Percentiles rank a stretch among this genome's conserved stretches.
phyloP scores from a whole-genome alignment of 345 rosid species.

The Populus deltoides region DNA sequence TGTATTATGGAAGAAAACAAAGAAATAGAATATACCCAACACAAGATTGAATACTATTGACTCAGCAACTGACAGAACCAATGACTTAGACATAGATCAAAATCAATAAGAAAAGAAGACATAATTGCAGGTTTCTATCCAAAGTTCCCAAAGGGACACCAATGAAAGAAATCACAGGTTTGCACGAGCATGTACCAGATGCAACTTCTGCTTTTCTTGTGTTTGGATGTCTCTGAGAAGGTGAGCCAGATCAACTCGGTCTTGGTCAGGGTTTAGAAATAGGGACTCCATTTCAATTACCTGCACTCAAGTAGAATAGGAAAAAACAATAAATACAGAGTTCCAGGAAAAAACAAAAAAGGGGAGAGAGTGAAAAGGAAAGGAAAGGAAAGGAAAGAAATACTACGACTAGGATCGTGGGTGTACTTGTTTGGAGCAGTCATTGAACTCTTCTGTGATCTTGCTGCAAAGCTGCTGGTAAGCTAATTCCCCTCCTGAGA shows the following conservation, averaged over 20 bases:
- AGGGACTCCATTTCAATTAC: slow-evolving; percentile 70
- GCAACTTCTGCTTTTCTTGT: slow-evolving; percentile 80
- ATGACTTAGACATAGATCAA: neutral
- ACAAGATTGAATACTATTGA: no score
- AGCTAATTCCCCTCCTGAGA: slow-evolving; percentile 63
- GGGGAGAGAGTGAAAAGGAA: neutral
- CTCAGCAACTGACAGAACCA: no score
- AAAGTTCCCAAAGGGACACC: neutral
- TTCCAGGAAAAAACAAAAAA: neutral
- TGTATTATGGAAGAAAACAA: neutral
- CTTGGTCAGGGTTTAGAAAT: slow-evolving; percentile 43
- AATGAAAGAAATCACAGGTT: neutral
- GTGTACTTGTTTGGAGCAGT: slow-evolving; percentile 81
- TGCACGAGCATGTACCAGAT: slow-evolving; percentile 42
- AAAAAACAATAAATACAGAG: neutral
- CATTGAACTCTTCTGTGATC: slow-evolving; percentile 73
- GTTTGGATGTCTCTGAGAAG: slow-evolving; percentile 71
- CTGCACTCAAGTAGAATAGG: slow-evolving; percentile 30
- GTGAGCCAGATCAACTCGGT: slow-evolving; percentile 69
- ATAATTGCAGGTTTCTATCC: neutral
- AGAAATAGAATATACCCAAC: no score
- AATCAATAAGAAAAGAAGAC: neutral
- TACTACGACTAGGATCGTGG: neutral
- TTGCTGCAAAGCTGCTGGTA: slow-evolving; percentile 81
- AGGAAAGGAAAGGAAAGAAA: no score